Evolutionary conservation across 1,284 basidiomycete species (phyloP).

Genomic region (Trichosporon inkin): DNA sequence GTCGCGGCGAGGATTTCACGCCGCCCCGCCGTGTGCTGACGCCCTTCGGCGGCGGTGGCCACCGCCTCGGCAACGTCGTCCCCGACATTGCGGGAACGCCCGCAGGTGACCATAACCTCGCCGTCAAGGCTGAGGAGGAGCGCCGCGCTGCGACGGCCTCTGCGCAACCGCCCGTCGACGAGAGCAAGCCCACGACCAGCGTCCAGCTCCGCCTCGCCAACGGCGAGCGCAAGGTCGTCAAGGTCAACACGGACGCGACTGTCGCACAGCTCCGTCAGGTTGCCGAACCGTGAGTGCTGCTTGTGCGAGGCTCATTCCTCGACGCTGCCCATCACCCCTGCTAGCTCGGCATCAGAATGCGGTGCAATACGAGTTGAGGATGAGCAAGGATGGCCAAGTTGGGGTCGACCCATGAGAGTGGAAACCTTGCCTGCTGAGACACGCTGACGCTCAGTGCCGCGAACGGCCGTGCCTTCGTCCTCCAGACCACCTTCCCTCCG

Average conservation of each 20-base stretch:
- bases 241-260: slow-evolving; percentile 90
- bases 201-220: slow-evolving; percentile 88
- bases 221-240: slow-evolving; percentile 80
- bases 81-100: slow-evolving; percentile 44
- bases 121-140: slow-evolving; percentile 22
- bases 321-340: slow-evolving; percentile 47
- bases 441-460: slow-evolving; percentile 56
- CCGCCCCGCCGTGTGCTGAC: slow-evolving; percentile 52
- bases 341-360: too few species aligned
- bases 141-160: slow-evolving; percentile 10
- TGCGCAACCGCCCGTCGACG: slow-evolving; percentile 37
- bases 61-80: slow-evolving; percentile 71
- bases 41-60: slow-evolving; percentile 68
- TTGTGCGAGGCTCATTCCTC: neutral
- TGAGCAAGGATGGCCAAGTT: too few species aligned
- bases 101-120: slow-evolving; percentile 28
- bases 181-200: slow-evolving; percentile 71
- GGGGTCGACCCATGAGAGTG: too few species aligned
- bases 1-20: slow-evolving; percentile 69
- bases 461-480: slow-evolving; percentile 68
- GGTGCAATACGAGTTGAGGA: too few species aligned
- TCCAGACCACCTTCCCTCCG: slow-evolving; percentile 81
- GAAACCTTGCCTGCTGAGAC: neutral
- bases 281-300: neutral
- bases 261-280: slow-evolving; percentile 69